Percentiles rank a stretch among this genome's conserved stretches.
Conservation (phyloP, 1,284 basidiomycete species). For the Lentinula novae-zelandiae region DNA sequence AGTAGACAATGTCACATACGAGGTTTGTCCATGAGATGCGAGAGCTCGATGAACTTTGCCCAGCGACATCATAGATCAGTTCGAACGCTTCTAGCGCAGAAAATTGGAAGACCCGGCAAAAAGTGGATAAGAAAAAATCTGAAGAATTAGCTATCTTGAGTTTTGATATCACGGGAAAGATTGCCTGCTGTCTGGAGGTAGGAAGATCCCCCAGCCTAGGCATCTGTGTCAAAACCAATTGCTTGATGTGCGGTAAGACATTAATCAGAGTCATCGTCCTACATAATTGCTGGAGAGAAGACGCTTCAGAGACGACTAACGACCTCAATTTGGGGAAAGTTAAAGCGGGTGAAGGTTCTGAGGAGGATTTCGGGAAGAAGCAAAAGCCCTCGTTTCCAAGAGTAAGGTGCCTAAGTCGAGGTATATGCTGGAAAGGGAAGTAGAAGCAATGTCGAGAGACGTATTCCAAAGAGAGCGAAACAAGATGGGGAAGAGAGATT, state of each 20-base stretch:
- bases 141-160: background rate
- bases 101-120: slow-evolving; percentile 1
- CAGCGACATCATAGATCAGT: background rate
- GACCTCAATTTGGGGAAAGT: background rate
- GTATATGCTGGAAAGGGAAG: background rate
- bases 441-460: slow-evolving; percentile 4
- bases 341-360: background rate
- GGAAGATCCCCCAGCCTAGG: background rate
- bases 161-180: background rate
- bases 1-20: background rate
- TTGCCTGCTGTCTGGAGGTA: background rate
- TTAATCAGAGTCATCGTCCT: background rate
- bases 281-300: background rate
- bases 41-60: too few species aligned
- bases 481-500: background rate
- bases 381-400: background rate
- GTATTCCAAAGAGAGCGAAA: slow-evolving; percentile 3
- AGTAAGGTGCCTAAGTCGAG: background rate
- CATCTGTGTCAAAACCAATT: background rate
- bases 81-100: background rate
- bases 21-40: background rate
- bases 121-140: background rate
- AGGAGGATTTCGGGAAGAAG: background rate
- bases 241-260: background rate
- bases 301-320: background rate